These are phyloP conservation scores for Dactylellina cionopaga DNA, from an alignment of 2,329 filamentous ascomycete genomes.

Conservation along the genomic window DNA sequence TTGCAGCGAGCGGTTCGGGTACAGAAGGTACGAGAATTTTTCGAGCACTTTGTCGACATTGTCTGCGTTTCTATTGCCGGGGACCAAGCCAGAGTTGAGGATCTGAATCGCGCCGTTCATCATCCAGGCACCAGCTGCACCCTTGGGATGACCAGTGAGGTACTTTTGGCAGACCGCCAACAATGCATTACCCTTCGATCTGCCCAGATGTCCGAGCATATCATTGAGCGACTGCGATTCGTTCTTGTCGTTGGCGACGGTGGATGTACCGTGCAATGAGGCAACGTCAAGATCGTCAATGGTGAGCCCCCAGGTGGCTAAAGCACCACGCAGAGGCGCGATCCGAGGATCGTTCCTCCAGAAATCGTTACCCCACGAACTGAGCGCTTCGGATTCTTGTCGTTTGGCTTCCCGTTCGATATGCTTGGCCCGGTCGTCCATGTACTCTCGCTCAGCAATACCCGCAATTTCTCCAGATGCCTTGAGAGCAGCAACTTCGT, in stretches of 20 bases:
- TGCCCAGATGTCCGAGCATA: slow-evolving; percentile 92
- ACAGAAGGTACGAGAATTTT: slow-evolving; percentile 97
- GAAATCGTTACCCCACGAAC: slow-evolving; percentile 96
- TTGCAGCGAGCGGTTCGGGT: slow-evolving; percentile 93
- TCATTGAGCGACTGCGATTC: slow-evolving; percentile 97
- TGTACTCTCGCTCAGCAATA: slow-evolving; percentile 85
- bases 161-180: slow-evolving; percentile 99
- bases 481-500: slow-evolving; percentile 92
- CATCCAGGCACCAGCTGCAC: slow-evolving; percentile 99
- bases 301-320: slow-evolving; percentile 97
- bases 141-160: slow-evolving; percentile 97
- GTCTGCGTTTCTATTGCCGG: slow-evolving; percentile 97
- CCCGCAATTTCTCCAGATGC: slow-evolving; percentile 70
- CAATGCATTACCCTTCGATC: slow-evolving; percentile 94
- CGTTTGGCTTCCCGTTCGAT: slow-evolving; percentile 87
- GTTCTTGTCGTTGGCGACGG: slow-evolving; percentile 99
- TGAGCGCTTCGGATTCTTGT: slow-evolving; percentile 91
- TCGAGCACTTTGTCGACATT: slow-evolving; percentile 97
- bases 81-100: slow-evolving; percentile 90
- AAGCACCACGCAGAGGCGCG: slow-evolving; percentile 90
- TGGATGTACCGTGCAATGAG: slow-evolving; percentile 98
- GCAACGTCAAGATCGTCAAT: slow-evolving; percentile 95
- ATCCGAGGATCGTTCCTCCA: slow-evolving; percentile 96
- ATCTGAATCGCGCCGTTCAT: slow-evolving; percentile 98
- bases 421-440: slow-evolving; percentile 83